These are phyloP conservation scores for Populus hybrid DNA, from an alignment of 441 rosid species.

Conservation along the genomic window DNA sequence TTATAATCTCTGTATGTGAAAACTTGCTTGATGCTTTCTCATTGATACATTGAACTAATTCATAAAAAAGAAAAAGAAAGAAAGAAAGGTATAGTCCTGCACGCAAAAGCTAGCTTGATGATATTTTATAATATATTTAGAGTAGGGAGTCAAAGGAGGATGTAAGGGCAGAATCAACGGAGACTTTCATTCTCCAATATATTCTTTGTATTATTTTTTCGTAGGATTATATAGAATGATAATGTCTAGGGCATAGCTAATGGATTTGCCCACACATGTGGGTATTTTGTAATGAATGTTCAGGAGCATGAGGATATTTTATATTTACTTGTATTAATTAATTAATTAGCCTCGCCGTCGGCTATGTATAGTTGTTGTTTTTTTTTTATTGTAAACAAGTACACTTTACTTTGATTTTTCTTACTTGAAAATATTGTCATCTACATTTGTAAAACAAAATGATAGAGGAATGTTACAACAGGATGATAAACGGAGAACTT, in stretches of 20 bases:
- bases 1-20: not conserved
- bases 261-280: not conserved
- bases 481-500: too few relatives aligned
- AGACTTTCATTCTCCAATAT: conserved; percentile 63
- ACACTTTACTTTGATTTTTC: too few relatives aligned
- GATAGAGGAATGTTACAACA: too few relatives aligned
- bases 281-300: not conserved
- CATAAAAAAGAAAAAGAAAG: not conserved
- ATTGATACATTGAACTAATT: too few relatives aligned
- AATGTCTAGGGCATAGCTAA: not conserved
- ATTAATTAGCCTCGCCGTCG: too few relatives aligned
- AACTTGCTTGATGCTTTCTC: too few relatives aligned
- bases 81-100: not conserved
- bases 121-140: not conserved
- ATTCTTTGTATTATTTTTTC: conserved; percentile 18
- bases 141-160: not conserved
- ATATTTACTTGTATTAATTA: too few relatives aligned
- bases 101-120: not conserved
- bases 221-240: not conserved
- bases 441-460: too few relatives aligned
- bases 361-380: too few relatives aligned
- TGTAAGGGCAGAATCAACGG: conserved; percentile 52
- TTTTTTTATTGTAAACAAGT: too few relatives aligned
- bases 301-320: not conserved
- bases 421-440: too few relatives aligned